Conservation (phyloP, 495 filamentous ascomycete genomes). For the Talaromyces wortmannii region DNA sequence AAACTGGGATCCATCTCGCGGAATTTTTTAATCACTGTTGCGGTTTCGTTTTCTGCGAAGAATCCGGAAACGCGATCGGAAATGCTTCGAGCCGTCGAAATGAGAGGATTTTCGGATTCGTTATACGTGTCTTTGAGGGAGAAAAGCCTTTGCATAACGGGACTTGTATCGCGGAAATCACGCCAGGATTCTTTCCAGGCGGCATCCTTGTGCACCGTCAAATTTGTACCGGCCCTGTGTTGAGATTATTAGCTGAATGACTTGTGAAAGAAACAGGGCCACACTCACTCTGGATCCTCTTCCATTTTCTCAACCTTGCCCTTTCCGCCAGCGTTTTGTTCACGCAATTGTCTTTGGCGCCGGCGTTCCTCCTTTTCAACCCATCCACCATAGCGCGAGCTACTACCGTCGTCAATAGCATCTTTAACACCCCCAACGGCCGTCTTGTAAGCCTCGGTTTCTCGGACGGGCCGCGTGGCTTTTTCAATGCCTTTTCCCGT, state of each 20-base stretch:
- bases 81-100: constrained; percentile 87
- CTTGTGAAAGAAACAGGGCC: neutral
- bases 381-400: constrained; percentile 93
- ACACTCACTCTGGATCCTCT: constrained; percentile 79
- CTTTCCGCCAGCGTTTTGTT: constrained; percentile 50
- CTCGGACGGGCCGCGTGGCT: constrained; percentile 83
- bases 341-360: constrained; percentile 64
- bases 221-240: constrained; percentile 78
- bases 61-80: constrained; percentile 89
- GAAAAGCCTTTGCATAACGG: constrained; percentile 84
- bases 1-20: constrained; percentile 94
- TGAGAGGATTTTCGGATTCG: constrained; percentile 93
- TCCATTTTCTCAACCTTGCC: constrained; percentile 48
- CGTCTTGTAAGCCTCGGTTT: constrained; percentile 87
- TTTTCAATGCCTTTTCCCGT: constrained; percentile 86
- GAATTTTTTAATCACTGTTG: constrained; percentile 94
- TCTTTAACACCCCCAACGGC: constrained; percentile 71
- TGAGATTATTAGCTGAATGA: constrained; percentile 9
- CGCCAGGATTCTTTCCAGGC: constrained; percentile 95
- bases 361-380: constrained; percentile 89
- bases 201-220: constrained; percentile 94
- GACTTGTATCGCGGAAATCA: constrained; percentile 81
- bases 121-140: constrained; percentile 76
- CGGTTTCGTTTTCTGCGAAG: constrained; percentile 97
- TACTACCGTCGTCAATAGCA: constrained; percentile 94